phyloP scores from a whole-genome alignment of 2,329 filamentous ascomycete species.

The Fusarium pseudoanthophilum region DNA sequence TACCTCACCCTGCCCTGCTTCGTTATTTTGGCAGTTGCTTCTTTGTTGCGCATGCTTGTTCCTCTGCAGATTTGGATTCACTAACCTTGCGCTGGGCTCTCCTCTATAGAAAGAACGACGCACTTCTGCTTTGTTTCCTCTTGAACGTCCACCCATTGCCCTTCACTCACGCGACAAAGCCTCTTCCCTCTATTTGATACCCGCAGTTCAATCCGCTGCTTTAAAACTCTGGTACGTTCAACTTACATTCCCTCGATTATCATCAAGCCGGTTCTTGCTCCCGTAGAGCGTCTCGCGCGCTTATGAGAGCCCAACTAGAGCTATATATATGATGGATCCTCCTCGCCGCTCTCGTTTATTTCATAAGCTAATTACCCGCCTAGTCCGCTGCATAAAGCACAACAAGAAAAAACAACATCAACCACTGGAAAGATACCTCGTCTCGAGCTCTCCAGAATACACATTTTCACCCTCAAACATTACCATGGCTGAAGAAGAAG shows the following conservation, averaged over 20 bases:
- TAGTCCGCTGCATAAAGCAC: slow-evolving; percentile 43
- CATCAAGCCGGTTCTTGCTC: background rate
- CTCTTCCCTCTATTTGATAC: slow-evolving; percentile 36
- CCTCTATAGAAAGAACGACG: slow-evolving; percentile 40
- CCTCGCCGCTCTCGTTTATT: slow-evolving; percentile 40
- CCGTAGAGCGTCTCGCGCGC: slow-evolving; percentile 7
- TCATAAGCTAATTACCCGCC: slow-evolving; percentile 47
- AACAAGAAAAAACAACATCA: slow-evolving; percentile 28
- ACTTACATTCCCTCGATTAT: background rate
- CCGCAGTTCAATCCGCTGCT: slow-evolving; percentile 9
- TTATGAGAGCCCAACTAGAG: slow-evolving; percentile 19
- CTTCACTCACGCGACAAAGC: slow-evolving; percentile 33
- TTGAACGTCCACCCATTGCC: slow-evolving; percentile 15
- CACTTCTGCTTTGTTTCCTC: slow-evolving; percentile 41
- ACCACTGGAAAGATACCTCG: slow-evolving; percentile 37
- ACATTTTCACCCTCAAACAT: slow-evolving; percentile 26
- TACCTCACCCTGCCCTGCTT: slow-evolving; percentile 6
- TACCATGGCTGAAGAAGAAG: slow-evolving; percentile 86
- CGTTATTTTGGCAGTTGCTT: slow-evolving; percentile 13
- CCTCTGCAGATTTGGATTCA: slow-evolving; percentile 13
- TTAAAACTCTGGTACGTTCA: slow-evolving; percentile 35
- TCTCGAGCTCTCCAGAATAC: slow-evolving; percentile 34
- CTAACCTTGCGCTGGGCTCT: slow-evolving; percentile 33
- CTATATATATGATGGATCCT: slow-evolving; percentile 38
- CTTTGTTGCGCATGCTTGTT: slow-evolving; percentile 34